Base-by-base conservation (phyloP, 2,329 filamentous ascomycete genomes). In the Clonostachys rhizophaga region DNA sequence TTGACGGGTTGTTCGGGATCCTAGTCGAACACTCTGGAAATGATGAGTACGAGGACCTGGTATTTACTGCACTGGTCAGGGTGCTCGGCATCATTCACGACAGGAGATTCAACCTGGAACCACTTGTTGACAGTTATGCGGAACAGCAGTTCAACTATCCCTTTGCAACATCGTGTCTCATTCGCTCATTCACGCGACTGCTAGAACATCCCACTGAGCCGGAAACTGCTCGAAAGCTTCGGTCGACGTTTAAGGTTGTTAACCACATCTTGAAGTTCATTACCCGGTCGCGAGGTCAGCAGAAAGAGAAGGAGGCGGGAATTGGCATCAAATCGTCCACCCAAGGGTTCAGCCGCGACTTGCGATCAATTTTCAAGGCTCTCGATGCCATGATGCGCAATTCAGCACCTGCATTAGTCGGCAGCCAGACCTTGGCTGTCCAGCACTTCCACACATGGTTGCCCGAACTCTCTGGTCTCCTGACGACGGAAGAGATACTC, bases 361-460 rank as follows among this genome's bases (percentile, higher is more conserved):
- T 97, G 48, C 84, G 89, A 51, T 84, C 79, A 34, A 90, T 97
- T 36, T 97, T 97, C 72, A 91, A 91, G 61, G 87, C 89, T 2
- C 75, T 99, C 20, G 91, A 97, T 66, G 76, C 79, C 14, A 81
- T 99, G 68, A 96, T 99, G 89, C 83, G 85, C 50, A 96, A 90
- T 63, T 76, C 84, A 2, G 87, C 90, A 3, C 88, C 94, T 0
- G 84, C 91, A 16, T 72, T 97, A 20, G 88, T 97, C 13, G 94
- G 94, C 34, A 97, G 89, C 52, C 95, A 99, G 68, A 97, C 94
- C 0, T 73, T 99, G 44, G 84, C 95, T 3, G 91, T 97, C 12
- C 94, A 99, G 65, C 90, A 97, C 63, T 95, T 97, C 63, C 92
- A 97, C 61, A 88, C 89, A 0, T 99, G 94, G 94, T 73, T 99